Evolutionary conservation across 805 yeast genomes (phyloP).

Genomic region (Candida nitratophila): DNA sequence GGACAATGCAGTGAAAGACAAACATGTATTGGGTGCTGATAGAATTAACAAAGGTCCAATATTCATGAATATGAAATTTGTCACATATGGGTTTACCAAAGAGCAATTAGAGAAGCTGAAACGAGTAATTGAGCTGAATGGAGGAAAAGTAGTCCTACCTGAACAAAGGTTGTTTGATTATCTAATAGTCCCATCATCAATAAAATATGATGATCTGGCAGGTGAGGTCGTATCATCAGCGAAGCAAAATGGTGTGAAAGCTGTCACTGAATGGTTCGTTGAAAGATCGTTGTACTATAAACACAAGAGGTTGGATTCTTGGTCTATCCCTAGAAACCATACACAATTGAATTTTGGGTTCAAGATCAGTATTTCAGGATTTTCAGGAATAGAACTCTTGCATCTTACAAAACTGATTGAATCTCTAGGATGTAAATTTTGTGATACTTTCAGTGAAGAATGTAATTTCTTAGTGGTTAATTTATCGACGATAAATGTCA

Average conservation of each 20-base stretch:
- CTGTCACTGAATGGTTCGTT: conserved; percentile 26
- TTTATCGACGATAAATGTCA: conserved; percentile 36
- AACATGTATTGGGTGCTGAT: conserved; percentile 1
- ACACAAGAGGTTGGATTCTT: conserved; percentile 14
- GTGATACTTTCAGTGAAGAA: conserved; percentile 39
- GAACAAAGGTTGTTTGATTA: conserved; percentile 1
- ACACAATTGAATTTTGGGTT: conserved; percentile 20
- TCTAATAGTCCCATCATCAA: conserved; percentile 20
- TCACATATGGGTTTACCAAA: conserved; percentile 23
- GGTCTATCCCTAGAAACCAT: conserved; percentile 21
- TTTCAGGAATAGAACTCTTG: conserved; percentile 20
- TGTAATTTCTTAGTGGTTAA: conserved; percentile 55
- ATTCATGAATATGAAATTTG: conserved; percentile 37
- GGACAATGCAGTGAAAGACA: neutral
- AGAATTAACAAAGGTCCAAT: conserved; percentile 14
- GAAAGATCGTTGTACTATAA: conserved; percentile 21
- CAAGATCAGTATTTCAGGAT: conserved; percentile 28
- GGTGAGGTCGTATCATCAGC: conserved; percentile 5
- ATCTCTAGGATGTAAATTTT: conserved; percentile 43
- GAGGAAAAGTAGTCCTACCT: conserved; percentile 16
- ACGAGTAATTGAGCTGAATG: conserved; percentile 11
- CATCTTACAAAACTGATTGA: conserved; percentile 47
- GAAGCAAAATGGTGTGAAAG: conserved; percentile 19
- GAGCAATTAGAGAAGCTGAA: conserved; percentile 11
- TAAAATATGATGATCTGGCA: conserved; percentile 11